Evolutionary conservation across 2,329 filamentous ascomycete species (phyloP).

Genomic region (Diaporthe amygdali): DNA sequence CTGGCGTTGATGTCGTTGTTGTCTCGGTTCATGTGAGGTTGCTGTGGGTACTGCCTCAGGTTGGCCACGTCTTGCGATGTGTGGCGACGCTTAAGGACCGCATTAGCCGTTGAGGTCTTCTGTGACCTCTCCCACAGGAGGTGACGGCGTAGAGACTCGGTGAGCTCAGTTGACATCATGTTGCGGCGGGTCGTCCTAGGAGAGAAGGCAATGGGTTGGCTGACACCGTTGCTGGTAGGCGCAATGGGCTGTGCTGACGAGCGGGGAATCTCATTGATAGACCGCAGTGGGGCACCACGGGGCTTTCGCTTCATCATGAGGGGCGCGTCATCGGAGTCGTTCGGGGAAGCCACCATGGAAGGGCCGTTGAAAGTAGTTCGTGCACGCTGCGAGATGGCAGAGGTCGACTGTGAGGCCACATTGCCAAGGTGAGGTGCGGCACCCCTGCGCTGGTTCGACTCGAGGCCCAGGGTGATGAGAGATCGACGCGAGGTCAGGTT

Average conservation of each 20-base stretch:
- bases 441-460: slow-evolving; percentile 73
- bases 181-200: slow-evolving; percentile 91
- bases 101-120: slow-evolving; percentile 87
- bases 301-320: slow-evolving; percentile 68
- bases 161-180: slow-evolving; percentile 95
- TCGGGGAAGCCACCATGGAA: slow-evolving; percentile 53
- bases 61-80: slow-evolving; percentile 92
- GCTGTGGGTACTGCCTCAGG: slow-evolving; percentile 80
- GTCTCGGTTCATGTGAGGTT: slow-evolving; percentile 62
- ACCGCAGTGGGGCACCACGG: slow-evolving; percentile 53
- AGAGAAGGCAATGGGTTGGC: slow-evolving; percentile 72
- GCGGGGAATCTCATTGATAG: slow-evolving; percentile 68
- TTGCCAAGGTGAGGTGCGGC: slow-evolving; percentile 64
- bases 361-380: slow-evolving; percentile 54
- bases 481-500: slow-evolving; percentile 87
- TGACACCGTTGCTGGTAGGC: slow-evolving; percentile 66
- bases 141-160: slow-evolving; percentile 88
- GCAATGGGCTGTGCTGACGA: slow-evolving; percentile 73
- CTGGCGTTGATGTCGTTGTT: slow-evolving; percentile 68
- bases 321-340: slow-evolving; percentile 66
- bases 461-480: slow-evolving; percentile 87
- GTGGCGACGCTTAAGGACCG: slow-evolving; percentile 86
- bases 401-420: slow-evolving; percentile 68
- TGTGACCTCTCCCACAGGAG: slow-evolving; percentile 96
- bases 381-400: slow-evolving; percentile 64